Evolutionary conservation across 805 yeast species (phyloP), one percentile per base, ranked within the genome.

Genomic region (Candida insectalens): DNA sequence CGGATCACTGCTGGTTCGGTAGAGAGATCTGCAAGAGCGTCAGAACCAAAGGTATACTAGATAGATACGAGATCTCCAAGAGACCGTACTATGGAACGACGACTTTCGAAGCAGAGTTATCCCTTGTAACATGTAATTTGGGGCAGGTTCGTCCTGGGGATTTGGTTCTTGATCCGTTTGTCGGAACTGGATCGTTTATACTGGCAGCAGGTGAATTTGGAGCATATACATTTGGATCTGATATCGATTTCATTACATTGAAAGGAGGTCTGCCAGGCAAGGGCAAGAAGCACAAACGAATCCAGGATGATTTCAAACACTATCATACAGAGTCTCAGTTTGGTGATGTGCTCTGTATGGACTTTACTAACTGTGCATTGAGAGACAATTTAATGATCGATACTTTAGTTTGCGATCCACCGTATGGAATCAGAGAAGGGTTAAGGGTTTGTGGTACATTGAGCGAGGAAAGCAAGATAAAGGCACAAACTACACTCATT

Each of bases 391-490:
- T 92, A 17, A 50, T 44, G 19, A 66, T 92, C 10, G 96, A 92
- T 51, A 67, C 83, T 1, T 89, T 92, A 4, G 72, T 89, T 2
- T 87, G 96, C 51, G 98, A 92, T 57, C 98, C 98, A 2, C 98
- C 98, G 0, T 92, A 92, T 55, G 98, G 98, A 9, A 94, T 92
- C 3, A 67, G 98, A 45, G 98, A 92, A 55, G 95, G 97, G 3
- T 70, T 92, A 35, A 87, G 85, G 53, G 95, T 87, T 1, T 74
- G 94, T 36, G 98, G 98, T 4, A 82, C 94, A 4, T 75, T 70
- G 42, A 57, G 69, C 40, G 48, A 47, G 19, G 76, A 67, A 35
- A 74, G 70, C 47, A 80, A 80, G 28, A 70, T 60, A 7, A 94
- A 89, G 0, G 73, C 83, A 45, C 94, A 84, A 49, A 59, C 71